A percentile compares a stretch with the other conserved stretches of the same genome.
These are phyloP conservation scores for Myxozyma udenii DNA, from an alignment of 805 yeast genomes.

Conservation along the genomic window DNA sequence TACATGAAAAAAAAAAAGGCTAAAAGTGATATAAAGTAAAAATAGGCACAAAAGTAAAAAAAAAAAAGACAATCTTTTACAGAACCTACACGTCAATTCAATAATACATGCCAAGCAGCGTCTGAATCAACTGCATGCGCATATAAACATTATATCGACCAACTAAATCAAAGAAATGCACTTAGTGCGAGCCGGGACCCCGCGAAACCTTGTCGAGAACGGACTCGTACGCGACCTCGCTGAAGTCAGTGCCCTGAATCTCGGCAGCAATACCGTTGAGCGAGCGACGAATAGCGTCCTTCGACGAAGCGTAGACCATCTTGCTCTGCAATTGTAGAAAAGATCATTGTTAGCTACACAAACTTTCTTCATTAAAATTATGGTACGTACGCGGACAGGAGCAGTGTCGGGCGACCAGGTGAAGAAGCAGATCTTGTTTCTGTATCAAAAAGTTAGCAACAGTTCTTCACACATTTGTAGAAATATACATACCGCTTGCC, in stretches of 20 bases:
- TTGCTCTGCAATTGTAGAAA: conserved; percentile 45
- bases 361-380: too few relatives aligned
- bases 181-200: conserved; percentile 65
- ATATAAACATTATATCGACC: too few relatives aligned
- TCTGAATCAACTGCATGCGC: too few relatives aligned
- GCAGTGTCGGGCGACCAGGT: conserved; percentile 99
- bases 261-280: conserved; percentile 92
- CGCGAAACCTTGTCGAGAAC: conserved; percentile 85
- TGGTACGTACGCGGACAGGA: conserved; percentile 56
- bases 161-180: background rate
- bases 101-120: too few relatives aligned
- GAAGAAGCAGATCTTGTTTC: conserved; percentile 63
- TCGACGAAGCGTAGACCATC: conserved; percentile 98
- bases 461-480: too few relatives aligned
- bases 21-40: too few relatives aligned
- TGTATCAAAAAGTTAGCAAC: conserved; percentile 12
- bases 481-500: conserved; percentile 76
- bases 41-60: too few relatives aligned
- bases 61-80: background rate
- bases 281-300: conserved; percentile 96
- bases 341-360: background rate
- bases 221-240: conserved; percentile 93
- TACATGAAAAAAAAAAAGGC: too few relatives aligned
- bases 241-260: conserved; percentile 95
- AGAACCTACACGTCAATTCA: background rate